These are phyloP conservation scores for Populus ilicifolia DNA, from an alignment of 345 rosid species.

Conservation along the genomic window DNA sequence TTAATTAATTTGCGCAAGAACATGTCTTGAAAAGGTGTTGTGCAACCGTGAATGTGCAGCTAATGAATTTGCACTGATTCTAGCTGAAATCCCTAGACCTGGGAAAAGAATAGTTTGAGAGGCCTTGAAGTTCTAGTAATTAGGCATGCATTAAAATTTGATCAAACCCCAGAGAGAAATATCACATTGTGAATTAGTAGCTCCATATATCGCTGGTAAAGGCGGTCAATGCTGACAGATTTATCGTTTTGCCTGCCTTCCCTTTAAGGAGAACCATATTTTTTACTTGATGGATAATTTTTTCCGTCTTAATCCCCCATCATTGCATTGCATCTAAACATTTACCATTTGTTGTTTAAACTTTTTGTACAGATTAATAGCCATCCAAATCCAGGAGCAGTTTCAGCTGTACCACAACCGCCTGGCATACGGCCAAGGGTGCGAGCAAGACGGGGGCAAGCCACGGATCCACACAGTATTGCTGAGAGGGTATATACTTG, in stretches of 20 bases:
- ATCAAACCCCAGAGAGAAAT: too few species aligned
- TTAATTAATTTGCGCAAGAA: not conserved
- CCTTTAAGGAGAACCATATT: not conserved
- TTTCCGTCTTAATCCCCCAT: not conserved
- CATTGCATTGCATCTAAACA: not conserved
- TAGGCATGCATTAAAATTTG: not conserved
- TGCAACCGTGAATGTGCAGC: not conserved
- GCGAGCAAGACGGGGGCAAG: constrained; percentile 35
- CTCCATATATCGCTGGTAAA: not conserved
- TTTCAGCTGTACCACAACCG: constrained; percentile 36
- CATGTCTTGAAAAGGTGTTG: not conserved
- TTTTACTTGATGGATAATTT: not conserved
- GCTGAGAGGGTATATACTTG: constrained; percentile 27
- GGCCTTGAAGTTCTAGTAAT: not conserved
- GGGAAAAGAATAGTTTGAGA: not conserved
- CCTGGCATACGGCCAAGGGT: constrained; percentile 34
- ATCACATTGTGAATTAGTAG: not conserved
- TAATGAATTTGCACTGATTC: not conserved
- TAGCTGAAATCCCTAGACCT: not conserved
- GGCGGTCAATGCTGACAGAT: not conserved
- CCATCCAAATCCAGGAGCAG: constrained; percentile 36
- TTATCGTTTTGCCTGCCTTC: not conserved
- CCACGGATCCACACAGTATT: constrained; percentile 35
- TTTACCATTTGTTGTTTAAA: not conserved
- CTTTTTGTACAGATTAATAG: constrained; percentile 39